These are phyloP conservation scores for Kitagawia praeruptora DNA, from an alignment of 129 eudicot genomes.

Conservation along the genomic window DNA sequence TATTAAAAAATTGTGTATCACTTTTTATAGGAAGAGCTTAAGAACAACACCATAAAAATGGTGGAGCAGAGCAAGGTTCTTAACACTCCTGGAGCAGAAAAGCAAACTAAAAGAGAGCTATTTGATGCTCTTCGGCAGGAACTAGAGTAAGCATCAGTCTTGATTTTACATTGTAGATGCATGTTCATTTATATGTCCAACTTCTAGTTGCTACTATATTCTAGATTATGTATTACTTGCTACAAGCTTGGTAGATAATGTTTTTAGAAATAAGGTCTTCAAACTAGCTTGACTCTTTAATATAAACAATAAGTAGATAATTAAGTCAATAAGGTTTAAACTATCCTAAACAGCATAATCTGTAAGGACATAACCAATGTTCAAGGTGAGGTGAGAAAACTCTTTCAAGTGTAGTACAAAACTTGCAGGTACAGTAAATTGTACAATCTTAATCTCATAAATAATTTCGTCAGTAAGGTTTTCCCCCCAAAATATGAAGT, in stretches of 20 bases:
- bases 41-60: no score
- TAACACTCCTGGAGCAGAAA: no score
- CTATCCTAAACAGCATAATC: background rate
- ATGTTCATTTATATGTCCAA: background rate
- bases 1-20: no score
- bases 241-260: background rate
- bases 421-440: background rate
- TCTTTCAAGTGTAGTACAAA: background rate
- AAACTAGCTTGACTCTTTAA: background rate
- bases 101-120: no score
- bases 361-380: background rate
- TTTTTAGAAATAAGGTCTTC: background rate
- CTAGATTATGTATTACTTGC: background rate
- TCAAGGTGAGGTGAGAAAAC: background rate
- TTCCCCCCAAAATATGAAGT: background rate
- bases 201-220: constrained; percentile 7
- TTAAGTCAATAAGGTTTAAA: no score
- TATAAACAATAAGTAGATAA: background rate
- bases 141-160: constrained; percentile 61
- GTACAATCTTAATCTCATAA: background rate
- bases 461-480: background rate
- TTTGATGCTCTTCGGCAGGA: constrained; percentile 93
- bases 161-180: background rate
- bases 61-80: no score
- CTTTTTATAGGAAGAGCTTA: no score